Percentiles rank a stretch among this genome's conserved stretches.
These are phyloP conservation scores for Deinandra increscens DNA, from an alignment of 129 eudicot genomes.

Conservation along the genomic window DNA sequence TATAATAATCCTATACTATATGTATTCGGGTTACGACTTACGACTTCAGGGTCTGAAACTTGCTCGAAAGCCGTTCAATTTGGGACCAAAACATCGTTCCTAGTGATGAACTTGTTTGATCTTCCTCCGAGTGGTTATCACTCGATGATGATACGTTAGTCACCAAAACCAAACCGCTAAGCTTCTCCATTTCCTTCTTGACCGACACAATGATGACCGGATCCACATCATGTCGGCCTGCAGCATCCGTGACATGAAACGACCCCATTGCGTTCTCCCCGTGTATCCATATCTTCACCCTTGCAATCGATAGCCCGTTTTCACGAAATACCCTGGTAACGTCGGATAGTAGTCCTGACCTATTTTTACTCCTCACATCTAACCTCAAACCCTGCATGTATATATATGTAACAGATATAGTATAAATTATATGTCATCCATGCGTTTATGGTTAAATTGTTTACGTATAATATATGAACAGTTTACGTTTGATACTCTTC, in stretches of 20 bases:
- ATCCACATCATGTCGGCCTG: slow-evolving; percentile 44
- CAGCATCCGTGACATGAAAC: slow-evolving; percentile 61
- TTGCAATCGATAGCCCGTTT: slow-evolving; percentile 66
- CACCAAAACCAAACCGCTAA: slow-evolving; percentile 38
- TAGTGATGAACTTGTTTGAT: slow-evolving; percentile 50
- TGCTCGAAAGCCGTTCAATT: slow-evolving; percentile 61
- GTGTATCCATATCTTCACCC: slow-evolving; percentile 61
- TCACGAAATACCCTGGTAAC: slow-evolving; percentile 81
- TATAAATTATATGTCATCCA: background rate
- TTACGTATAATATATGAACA: background rate
- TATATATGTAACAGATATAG: background rate
- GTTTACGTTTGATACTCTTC: slow-evolving; percentile 70
- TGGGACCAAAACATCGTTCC: slow-evolving; percentile 77
- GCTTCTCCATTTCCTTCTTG: slow-evolving; percentile 48
- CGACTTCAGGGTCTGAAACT: slow-evolving; percentile 46
- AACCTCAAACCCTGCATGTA: slow-evolving; percentile 64
- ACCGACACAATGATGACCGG: slow-evolving; percentile 43
- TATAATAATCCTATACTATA: background rate
- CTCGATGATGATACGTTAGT: slow-evolving; percentile 32
- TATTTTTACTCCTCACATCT: slow-evolving; percentile 59
- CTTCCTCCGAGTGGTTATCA: slow-evolving; percentile 22
- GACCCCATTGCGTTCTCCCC: slow-evolving; percentile 74
- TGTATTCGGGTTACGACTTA: slow-evolving; percentile 16
- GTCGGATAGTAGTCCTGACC: slow-evolving; percentile 76
- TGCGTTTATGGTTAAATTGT: background rate